Base-by-base conservation (phyloP, 345 rosid species). In the Salix purpurea region DNA sequence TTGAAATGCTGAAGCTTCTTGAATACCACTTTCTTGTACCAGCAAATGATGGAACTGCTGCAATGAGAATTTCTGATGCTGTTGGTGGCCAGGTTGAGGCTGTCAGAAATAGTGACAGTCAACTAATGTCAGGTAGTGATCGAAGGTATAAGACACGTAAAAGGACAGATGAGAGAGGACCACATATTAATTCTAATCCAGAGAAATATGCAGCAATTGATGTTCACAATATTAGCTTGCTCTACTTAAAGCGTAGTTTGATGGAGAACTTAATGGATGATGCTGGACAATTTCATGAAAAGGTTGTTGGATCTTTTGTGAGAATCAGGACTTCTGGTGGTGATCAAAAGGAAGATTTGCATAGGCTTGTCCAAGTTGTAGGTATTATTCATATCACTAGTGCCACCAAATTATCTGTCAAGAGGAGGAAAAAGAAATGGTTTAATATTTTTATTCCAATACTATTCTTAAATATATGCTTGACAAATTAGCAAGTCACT, bases 1-100 rank as follows among this genome's bases (percentile, higher is more conserved):
- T 92, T 86, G 98, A 96, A 86, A 93, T 96, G 99, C 88, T 88
- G 67, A 91, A 89, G 88, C 94, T 93, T 86, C 90, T 95, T 21
- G 94, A 91, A 74, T 80, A 81, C 73, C 99, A 96, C 76, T 86
- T 90, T 80, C 92, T 91, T 70, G 81, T 76, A 48, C 77, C 70
- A 26, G 48, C 66, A 71, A 81, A 81, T 10, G 46, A 40, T 67
- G 83, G 81, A 69, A 32, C 78, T 58, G 79, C 60, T 44, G 82
- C 75, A 62, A 84, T 77, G 18, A 85, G 79, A 68, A 85, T 71
- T 78, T 65, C 65, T 44, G 87, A 82, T 78, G 79, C 81, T 78
- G 82, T 69, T 80, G 74, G 81, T 78, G 74, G 79, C 50, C 88
- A 78, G 67, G 39, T 80, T 56, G 83, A 83, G 60, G 74, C 76